Evolutionary conservation across 345 rosid species (phyloP), one percentile per base, ranked within the genome.

Genomic region (Chamaenerion angustifolium): DNA sequence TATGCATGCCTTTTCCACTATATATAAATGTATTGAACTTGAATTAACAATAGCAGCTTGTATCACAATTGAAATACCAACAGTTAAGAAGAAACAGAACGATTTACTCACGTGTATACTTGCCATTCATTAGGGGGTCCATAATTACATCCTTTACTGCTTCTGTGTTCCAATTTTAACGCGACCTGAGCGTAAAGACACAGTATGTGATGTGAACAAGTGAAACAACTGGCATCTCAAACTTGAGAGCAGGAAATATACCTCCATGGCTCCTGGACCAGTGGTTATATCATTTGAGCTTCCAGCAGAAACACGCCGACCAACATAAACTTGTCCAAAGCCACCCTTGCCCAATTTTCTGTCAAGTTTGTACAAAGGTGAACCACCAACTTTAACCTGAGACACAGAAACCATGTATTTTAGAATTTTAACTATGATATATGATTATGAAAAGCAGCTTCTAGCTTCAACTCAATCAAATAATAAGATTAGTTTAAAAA

Each of bases 121-220:
- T 74, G 80, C 89, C 89, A 81, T 66, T 81, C 85, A 52, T 71
- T 54, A 27, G 89, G 85, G 14, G 89, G 89, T 48, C 80, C 78
- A 57, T 67, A 69, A 48, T 64, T 76, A 60, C 82, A 78, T 56
- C 89, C 85, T 66, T 81, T 81, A 58, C 79, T 70, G 57, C 64
- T 71, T 68, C 66, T 65, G 51, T 68, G 85, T 68, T 78, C 85
- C 46, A 81, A 74, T 49, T 78, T 81, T 55, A 81, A 44, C n/a
- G 89, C 89, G 56, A 81, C 85, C 88, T 81, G 60, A 51, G 52
- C 35, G 21, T n/a, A 12, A 16, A 43, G 16, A 15, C 37, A 23
- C 5, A 57, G 16, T 17, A 52, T 10, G 37, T 31, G 5, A 31
- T 7, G 8, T 31, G 37, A 31, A 31, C 25, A 31, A 1, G 37